Percentiles rank a stretch among this genome's conserved stretches.
Conservation (phyloP, 371 early-diverging fungal genomes). For the Batrachochytrium dendrobatidis region DNA sequence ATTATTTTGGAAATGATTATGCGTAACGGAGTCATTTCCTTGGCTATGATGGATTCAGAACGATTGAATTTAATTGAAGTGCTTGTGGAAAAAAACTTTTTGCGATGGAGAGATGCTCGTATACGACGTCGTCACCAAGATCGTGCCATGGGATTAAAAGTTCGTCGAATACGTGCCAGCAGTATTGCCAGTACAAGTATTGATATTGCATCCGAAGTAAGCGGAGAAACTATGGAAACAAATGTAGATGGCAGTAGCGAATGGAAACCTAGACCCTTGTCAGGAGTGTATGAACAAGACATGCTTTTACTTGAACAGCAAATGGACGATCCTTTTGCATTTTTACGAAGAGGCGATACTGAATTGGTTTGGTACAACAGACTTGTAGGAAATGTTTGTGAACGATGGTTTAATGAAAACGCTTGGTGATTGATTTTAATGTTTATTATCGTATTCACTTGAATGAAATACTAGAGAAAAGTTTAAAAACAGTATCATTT, state of each 20-base stretch:
- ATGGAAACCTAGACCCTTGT: too few relatives aligned
- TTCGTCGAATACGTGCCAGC: too few relatives aligned
- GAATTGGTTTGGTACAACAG: constrained; percentile 32
- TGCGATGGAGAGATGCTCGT: constrained; percentile 28
- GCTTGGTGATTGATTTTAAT: too few relatives aligned
- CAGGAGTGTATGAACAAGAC: constrained; percentile 7
- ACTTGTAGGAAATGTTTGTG: constrained; percentile 21
- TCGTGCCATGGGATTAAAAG: constrained; percentile 4
- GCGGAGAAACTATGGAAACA: not conserved
- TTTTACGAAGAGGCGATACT: constrained; percentile 25
- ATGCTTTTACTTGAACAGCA: constrained; percentile 10
- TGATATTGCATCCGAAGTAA: constrained; percentile 1
- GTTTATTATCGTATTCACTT: too few relatives aligned
- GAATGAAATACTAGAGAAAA: too few relatives aligned
- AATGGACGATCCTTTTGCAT: constrained; percentile 22
- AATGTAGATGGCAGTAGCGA: not conserved
- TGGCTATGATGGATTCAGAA: constrained; percentile 16
- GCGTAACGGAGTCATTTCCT: constrained; percentile 26
- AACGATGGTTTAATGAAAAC: constrained; percentile 24
- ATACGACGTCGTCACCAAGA: constrained; percentile 14
- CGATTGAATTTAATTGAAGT: constrained; percentile 19
- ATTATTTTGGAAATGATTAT: constrained; percentile 27
- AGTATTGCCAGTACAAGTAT: constrained; percentile 2
- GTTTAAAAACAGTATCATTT: too few relatives aligned
- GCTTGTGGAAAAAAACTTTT: constrained; percentile 30